Evolutionary conservation across 2,329 filamentous ascomycete species (phyloP).

Genomic region (Botrytis aclada): DNA sequence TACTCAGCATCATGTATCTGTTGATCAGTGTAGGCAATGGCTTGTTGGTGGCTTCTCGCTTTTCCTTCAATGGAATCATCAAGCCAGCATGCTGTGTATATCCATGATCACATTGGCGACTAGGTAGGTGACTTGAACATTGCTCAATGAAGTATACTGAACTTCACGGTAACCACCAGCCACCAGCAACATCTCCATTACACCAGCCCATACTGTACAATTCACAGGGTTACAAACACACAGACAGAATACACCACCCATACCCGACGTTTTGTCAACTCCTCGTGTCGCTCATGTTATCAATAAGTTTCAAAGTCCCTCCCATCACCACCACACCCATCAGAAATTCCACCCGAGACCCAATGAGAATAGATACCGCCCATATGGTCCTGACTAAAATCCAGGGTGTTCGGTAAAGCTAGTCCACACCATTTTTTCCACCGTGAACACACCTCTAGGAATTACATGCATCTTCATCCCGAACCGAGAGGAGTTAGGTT

Average conservation of each 20-base stretch:
- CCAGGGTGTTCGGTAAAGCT: slow-evolving; percentile 1
- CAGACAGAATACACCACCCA: background rate
- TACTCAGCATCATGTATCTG: background rate
- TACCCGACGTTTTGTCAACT: background rate
- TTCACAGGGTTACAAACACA: background rate
- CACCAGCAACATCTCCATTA: background rate
- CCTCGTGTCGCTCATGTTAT: slow-evolving; percentile 15
- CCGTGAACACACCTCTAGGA: background rate
- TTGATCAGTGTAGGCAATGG: background rate
- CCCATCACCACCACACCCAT: background rate
- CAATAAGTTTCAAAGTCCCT: background rate
- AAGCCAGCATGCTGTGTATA: background rate
- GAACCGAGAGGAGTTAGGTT: slow-evolving; percentile 8
- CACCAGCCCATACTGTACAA: background rate
- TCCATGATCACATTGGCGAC: background rate
- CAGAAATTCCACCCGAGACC: slow-evolving; percentile 5
- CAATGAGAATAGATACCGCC: slow-evolving; percentile 13
- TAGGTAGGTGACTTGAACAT: background rate
- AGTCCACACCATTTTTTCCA: background rate
- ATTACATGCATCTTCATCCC: background rate
- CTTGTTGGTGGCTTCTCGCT: slow-evolving; percentile 7
- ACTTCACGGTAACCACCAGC: background rate
- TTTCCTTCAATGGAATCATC: background rate
- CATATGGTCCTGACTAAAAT: slow-evolving; percentile 14
- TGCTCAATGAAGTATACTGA: background rate